Base-by-base conservation (phyloP, 768 basidiomycete species). In the Mycena epipterygia region DNA sequence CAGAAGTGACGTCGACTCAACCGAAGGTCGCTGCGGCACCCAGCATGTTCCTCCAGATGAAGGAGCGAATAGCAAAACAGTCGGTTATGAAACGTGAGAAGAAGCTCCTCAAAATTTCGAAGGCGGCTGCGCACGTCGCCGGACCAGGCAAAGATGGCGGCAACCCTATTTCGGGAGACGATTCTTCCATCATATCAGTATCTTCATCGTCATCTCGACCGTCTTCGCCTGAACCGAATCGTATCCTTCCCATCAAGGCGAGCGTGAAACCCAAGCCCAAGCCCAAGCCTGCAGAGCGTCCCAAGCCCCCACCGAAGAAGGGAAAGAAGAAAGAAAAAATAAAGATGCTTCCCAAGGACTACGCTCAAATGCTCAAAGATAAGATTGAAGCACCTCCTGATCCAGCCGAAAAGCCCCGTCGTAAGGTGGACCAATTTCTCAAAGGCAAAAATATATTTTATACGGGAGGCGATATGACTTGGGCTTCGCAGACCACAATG, bases 381-480 rank as follows among this genome's bases (percentile, higher is more conserved):
- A 77, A 81, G 48, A 68, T 72, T 64, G 72, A 75, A 48, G 53
- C 73, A 49, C 68, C 73, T 17, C 70, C 64, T 21, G 71, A 49
- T 33, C 55, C 60, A 52, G 64, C 72, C 64, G 68, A 79, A 74
- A 67, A 70, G 70, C 25, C 73, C 68, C 25, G 23, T 11, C 3
- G 23, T 11, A 12, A 25, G 19, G 2, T 11, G 21, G 44, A 46
- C 9, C 61, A 77, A 64, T 87, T 86, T 74, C 81, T 93, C 25
- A 79, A 81, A 52, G 89, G 89, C 27, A 88, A 85, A 75, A 81
- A 79, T 53, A 87, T 93, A 35, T 89, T 88, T 75, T 92, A 90
- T 73, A 79, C 82, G 39, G 89, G 89, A 32, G 88, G 85, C 8
- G 92, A 93, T 77, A 84, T 86, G 83, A 81, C 76, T 29, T 84